Evolutionary conservation across 2,329 filamentous ascomycete genomes (phyloP), one percentile per base, ranked within the genome.

Genomic region (Stachybotrys chartarum): DNA sequence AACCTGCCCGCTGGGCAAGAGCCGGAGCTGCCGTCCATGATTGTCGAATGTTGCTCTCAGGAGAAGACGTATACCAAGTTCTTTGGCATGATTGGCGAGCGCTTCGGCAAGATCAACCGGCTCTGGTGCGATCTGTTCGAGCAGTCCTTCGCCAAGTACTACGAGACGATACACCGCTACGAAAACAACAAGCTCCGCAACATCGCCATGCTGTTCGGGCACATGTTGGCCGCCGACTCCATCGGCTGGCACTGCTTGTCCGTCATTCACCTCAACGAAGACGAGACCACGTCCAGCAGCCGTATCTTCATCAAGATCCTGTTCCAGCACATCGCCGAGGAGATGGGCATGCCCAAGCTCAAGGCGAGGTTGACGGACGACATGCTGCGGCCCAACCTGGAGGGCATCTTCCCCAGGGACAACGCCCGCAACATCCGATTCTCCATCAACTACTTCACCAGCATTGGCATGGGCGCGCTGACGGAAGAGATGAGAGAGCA

Each of bases 371-470:
- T 97, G 72, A 84, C 80, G 61, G 91, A 96, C 62, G 88, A 94
- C 48, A 81, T 84, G 52, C 78, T 97, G 45, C 85, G 87, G 58
- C 84, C 91, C 52, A 88, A 83, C 68, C 84, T 97, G 57, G 84
- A 87, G 45, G 93, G 93, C 32, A 76, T 99, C 48, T 97, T 99
- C 78, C 94, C 94, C 0, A 87, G 79, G 58, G 92, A 97, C 69
- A 90, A 91, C 65, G 84, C 91, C 30, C 86, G 90, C 67, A 94
- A 97, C 72, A 91, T 92, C 45, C 86, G 93, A 54, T 99, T 99
- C 78, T 90, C 92, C 52, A 96, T 99, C 85, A 99, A 99, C 74
- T 99, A 97, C 79, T 97, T 99, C 71, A 99, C 94, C 10, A 94
- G 91, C 65, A 96, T 99, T 65, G 91, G 92, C 56, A 95, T 99